Evolutionary conservation across 768 basidiomycete genomes (phyloP).

Genomic region (Exsudoporus frostii): DNA sequence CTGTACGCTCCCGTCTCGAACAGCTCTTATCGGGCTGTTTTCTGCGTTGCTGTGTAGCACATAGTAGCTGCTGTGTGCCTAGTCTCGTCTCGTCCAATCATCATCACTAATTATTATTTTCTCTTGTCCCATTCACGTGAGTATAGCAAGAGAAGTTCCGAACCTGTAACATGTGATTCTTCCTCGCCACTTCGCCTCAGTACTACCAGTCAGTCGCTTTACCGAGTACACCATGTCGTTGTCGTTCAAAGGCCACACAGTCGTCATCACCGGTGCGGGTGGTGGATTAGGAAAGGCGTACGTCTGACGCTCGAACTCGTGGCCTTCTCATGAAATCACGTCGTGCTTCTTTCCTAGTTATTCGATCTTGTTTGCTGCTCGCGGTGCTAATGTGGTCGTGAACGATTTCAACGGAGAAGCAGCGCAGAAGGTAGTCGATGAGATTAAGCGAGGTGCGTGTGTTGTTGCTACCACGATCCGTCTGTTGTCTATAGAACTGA

Average conservation of each 20-base stretch:
- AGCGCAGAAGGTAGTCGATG: constrained; percentile 88
- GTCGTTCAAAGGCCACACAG: constrained; percentile 87
- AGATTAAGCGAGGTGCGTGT: constrained; percentile 71
- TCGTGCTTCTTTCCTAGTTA: constrained; percentile 50
- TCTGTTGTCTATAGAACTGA: not conserved
- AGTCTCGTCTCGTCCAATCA: constrained; percentile 24
- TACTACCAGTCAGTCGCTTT: not conserved
- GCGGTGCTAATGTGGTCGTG: constrained; percentile 92
- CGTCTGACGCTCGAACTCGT: constrained; percentile 28
- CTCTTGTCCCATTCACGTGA: no score
- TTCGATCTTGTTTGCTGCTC: constrained; percentile 85
- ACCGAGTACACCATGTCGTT: constrained; percentile 35
- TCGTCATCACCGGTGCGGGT: constrained; percentile 93
- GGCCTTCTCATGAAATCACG: not conserved
- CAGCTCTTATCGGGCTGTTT: constrained; percentile 22
- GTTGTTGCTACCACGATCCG: not conserved
- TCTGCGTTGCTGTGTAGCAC: constrained; percentile 33
- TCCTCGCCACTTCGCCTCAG: no score
- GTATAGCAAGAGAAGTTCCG: no score
- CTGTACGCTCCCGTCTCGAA: constrained; percentile 30
- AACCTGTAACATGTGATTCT: constrained; percentile 11
- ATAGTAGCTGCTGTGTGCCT: constrained; percentile 35
- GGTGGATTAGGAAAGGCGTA: constrained; percentile 92
- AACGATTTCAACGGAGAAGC: constrained; percentile 89
- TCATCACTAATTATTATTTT: constrained; percentile 25